Conservation (phyloP, 345 rosid species). For the Citrus medica region DNA sequence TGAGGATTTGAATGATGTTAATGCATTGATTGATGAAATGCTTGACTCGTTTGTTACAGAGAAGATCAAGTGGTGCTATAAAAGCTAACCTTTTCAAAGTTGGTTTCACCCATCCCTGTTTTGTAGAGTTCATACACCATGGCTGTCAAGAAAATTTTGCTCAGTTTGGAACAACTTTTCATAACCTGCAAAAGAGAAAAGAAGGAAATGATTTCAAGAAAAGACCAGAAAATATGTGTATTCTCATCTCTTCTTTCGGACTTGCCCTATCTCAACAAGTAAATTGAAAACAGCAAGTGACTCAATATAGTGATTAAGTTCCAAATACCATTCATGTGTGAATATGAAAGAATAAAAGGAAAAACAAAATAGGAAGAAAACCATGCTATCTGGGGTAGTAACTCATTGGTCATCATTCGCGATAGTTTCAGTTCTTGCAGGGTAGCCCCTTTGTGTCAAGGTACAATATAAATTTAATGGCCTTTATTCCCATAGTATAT, state of each 20-base stretch:
- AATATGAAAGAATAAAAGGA: neutral
- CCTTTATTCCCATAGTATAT: neutral
- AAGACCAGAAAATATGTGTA: neutral
- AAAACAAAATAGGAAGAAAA: neutral
- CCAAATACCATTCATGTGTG: neutral
- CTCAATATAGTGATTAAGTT: neutral
- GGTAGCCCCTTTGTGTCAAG: neutral
- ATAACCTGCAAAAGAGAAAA: conserved; percentile 48
- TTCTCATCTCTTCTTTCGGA: neutral
- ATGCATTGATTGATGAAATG: no score
- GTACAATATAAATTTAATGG: neutral
- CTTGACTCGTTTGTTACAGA: no score
- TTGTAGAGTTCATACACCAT: conserved; percentile 94
- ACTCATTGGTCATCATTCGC: neutral
- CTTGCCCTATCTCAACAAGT: neutral
- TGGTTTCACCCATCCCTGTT: conserved; percentile 90
- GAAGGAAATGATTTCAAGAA: neutral
- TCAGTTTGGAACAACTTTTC: conserved; percentile 60
- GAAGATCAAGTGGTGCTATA: neutral
- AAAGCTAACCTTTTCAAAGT: conserved; percentile 68
- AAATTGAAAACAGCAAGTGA: neutral
- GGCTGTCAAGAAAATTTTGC: conserved; percentile 87
- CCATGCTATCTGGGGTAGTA: neutral
- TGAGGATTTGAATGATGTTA: no score
- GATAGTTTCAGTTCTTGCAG: neutral